Evolutionary conservation across 164 flowering plant species (phyloP).

Genomic region (Sextonia rubra): DNA sequence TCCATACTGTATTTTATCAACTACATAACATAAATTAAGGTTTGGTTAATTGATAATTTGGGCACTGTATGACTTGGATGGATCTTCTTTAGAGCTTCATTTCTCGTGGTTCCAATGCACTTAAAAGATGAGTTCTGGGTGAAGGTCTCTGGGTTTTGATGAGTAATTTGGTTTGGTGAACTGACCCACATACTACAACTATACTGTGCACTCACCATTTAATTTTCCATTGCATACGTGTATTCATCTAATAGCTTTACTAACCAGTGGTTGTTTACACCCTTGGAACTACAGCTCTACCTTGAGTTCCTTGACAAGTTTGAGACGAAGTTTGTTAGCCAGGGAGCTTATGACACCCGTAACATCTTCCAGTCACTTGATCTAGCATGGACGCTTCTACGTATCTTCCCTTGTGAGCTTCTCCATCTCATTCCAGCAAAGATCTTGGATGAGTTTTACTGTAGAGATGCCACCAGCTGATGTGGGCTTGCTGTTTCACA

Average conservation of each 20-base stretch:
- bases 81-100: background rate
- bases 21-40: no score
- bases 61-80: no score
- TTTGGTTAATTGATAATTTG: no score
- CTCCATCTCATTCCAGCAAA: conserved; percentile 98
- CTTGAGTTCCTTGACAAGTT: conserved; percentile 93
- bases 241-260: background rate
- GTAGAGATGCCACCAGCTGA: conserved; percentile 54
- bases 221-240: background rate
- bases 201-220: background rate
- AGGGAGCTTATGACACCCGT: conserved; percentile 95
- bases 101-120: background rate
- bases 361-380: conserved; percentile 96
- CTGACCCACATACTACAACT: background rate
- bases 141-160: background rate
- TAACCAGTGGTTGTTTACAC: background rate
- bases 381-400: conserved; percentile 92
- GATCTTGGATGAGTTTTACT: conserved; percentile 81
- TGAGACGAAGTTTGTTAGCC: conserved; percentile 86
- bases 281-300: conserved; percentile 69
- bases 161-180: background rate
- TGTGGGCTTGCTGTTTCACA: conserved; percentile 4
- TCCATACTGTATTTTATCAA: no score
- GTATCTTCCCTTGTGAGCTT: conserved; percentile 96
- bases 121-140: background rate